Percentiles rank a stretch among this genome's conserved stretches.
These are phyloP conservation scores for Microcyclospora pomicola DNA, from an alignment of 2,329 filamentous ascomycete genomes.

Conservation along the genomic window DNA sequence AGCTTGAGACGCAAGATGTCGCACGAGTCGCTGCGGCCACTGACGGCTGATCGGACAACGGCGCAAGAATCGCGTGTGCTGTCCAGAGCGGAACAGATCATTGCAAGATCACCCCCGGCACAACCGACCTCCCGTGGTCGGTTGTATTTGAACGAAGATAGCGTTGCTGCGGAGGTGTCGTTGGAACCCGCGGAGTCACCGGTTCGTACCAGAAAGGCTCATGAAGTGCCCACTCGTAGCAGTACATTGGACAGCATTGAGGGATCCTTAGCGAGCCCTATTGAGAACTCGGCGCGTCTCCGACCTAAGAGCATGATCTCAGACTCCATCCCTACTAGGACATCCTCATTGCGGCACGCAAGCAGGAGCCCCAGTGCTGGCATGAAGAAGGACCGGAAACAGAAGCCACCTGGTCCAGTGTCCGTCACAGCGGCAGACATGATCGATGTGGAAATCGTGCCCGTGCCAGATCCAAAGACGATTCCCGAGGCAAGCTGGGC, in stretches of 20 bases:
- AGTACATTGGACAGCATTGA: neutral
- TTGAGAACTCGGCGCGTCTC: neutral
- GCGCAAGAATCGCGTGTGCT: constrained; percentile 2
- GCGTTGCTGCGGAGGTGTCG: constrained; percentile 9
- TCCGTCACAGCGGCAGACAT: constrained; percentile 1
- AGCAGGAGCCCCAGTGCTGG: constrained; percentile 18
- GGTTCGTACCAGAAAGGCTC: neutral
- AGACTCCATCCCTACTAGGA: constrained; percentile 22
- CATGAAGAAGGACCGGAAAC: constrained; percentile 16
- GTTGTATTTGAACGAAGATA: constrained; percentile 15
- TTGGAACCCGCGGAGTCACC: too few species aligned
- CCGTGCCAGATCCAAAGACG: constrained; percentile 9
- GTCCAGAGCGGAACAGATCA: constrained; percentile 16
- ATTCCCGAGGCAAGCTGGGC: constrained; percentile 21
- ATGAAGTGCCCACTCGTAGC: neutral
- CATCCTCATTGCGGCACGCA: constrained; percentile 21
- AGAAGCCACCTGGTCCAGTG: constrained; percentile 6
- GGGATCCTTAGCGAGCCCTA: neutral
- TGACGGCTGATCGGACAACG: constrained; percentile 1
- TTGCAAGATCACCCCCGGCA: constrained; percentile 19
- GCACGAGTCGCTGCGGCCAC: constrained; percentile 9
- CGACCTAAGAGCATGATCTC: constrained; percentile 9
- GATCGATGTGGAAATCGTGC: neutral
- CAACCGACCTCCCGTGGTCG: constrained; percentile 26
- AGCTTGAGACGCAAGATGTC: constrained; percentile 13